These are phyloP conservation scores for Globisporangium megalacanthum DNA, from an alignment of 352 stramenopile genomes.

Conservation along the genomic window DNA sequence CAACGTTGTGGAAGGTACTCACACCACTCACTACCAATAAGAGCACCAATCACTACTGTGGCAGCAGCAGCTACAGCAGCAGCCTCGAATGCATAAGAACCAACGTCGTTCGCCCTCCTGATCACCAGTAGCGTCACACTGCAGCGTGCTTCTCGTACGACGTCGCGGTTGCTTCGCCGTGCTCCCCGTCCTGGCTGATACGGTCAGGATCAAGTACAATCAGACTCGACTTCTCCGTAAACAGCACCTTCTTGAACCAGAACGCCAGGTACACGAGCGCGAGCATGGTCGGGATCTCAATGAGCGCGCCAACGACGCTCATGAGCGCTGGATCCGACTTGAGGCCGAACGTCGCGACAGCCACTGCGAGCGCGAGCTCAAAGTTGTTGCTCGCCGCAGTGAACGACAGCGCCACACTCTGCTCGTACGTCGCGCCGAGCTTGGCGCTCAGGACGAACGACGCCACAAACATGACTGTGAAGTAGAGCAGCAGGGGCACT, in stretches of 20 bases:
- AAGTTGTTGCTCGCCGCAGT: conserved; percentile 82
- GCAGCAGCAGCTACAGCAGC: no score
- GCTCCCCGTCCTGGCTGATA: no score
- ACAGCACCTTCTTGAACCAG: conserved; percentile 12
- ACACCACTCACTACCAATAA: no score
- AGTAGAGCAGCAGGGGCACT: conserved; percentile 59
- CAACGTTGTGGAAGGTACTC: no score
- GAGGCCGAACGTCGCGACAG: conserved; percentile 57
- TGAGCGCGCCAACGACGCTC: conserved; percentile 30
- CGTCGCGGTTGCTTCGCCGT: no score
- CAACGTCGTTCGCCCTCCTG: no score
- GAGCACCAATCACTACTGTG: no score
- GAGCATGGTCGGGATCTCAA: conserved; percentile 36
- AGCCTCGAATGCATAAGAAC: no score
- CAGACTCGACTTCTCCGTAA: no score
- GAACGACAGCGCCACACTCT: conserved; percentile 47
- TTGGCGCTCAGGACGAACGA: conserved; percentile 34
- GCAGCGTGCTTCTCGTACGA: no score
- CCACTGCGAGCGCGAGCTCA: conserved; percentile 60
- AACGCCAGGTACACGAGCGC: conserved; percentile 23
- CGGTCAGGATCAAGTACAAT: no score
- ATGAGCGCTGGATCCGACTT: conserved; percentile 55
- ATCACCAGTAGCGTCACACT: no score
- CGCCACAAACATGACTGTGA: conserved; percentile 40
- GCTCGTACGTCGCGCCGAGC: conserved; percentile 30